These are phyloP conservation scores for Parasarocladium wereldwijsianum DNA, from an alignment of 2,329 filamentous ascomycete genomes.

Conservation along the genomic window DNA sequence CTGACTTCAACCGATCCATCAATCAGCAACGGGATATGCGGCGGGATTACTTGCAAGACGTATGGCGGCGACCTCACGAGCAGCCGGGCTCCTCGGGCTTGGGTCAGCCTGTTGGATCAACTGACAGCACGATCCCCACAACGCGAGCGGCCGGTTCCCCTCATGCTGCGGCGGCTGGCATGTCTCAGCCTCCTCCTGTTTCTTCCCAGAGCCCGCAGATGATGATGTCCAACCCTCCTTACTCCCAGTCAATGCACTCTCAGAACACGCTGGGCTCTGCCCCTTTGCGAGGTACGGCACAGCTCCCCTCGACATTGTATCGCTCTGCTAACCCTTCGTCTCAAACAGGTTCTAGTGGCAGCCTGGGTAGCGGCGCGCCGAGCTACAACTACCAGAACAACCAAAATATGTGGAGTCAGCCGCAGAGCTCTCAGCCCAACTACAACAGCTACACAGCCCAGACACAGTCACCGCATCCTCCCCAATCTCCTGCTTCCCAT, in stretches of 20 bases:
- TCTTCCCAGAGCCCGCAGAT: slow-evolving; percentile 49
- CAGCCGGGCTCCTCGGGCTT: slow-evolving; percentile 40
- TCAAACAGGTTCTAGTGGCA: slow-evolving; percentile 35
- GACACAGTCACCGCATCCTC: slow-evolving; percentile 32
- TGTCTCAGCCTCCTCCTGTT: slow-evolving; percentile 42
- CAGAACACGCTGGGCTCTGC: slow-evolving; percentile 61
- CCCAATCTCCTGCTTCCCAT: slow-evolving; percentile 44
- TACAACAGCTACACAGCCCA: slow-evolving; percentile 39
- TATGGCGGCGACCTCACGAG: slow-evolving; percentile 77
- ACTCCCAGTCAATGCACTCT: slow-evolving; percentile 56
- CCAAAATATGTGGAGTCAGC: slow-evolving; percentile 51
- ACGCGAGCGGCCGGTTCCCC: slow-evolving; percentile 43
- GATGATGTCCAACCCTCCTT: slow-evolving; percentile 51
- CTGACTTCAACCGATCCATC: slow-evolving; percentile 78
- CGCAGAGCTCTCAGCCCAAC: slow-evolving; percentile 45
- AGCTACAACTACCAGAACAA: slow-evolving; percentile 48
- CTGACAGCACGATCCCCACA: slow-evolving; percentile 29
- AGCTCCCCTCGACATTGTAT: slow-evolving; percentile 31
- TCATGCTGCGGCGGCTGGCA: slow-evolving; percentile 36
- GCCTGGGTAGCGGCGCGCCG: slow-evolving; percentile 29
- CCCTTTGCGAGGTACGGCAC: slow-evolving; percentile 53
- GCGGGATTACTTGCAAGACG: slow-evolving; percentile 61
- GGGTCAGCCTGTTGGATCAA: slow-evolving; percentile 29
- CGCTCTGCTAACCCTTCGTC: slow-evolving; percentile 38
- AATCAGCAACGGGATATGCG: slow-evolving; percentile 69